Evolutionary conservation across 129 eudicot genomes (phyloP), one percentile per base, ranked within the genome.

Genomic region (Heracleum sosnowskyi): DNA sequence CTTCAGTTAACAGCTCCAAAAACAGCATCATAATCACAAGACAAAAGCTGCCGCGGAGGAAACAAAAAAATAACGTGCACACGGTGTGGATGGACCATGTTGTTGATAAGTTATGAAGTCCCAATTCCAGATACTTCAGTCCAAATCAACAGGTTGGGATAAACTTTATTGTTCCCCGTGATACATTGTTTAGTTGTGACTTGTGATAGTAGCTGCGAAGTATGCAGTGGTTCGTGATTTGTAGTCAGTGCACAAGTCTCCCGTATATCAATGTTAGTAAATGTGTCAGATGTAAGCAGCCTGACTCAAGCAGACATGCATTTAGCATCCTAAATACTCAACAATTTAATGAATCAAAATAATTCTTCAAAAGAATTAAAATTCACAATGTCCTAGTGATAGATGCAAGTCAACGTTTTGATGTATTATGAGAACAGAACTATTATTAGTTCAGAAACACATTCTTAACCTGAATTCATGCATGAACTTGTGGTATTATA

Each of bases 81-180:
- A 76, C 77, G 77, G 80, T 15, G 22, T 63, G 36, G 62, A 76
- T 75, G 84, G 84, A 64, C 76, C 84, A 75, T 64, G 37, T 34
- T 75, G 79, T 74, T 81, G 79, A 45, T 63, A 11, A 41, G 10
- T 22, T 24, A 26, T 55, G 1, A 55, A 22, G 28, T n/a, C 12
- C 29, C 13, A 24, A 8, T 24, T 29, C 24, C 29, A 55, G 29
- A 47, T 63, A 47, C 36, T 49, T 46, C 74, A 41, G 47, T 69
- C 81, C 79, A 24, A 81, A 69, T 69, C 31, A 73, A 70, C 81
- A 76, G 35, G 64, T 70, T 42, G 64, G 81, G 81, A 24, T 70
- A 1, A 41, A 45, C 24, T 70, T 70, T 36, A 37, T 31, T 11
- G 7, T 20, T 70, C 28, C 12, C 37, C 29, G 15, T 75, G 68